Percentiles rank a stretch among this genome's conserved stretches.
These are phyloP conservation scores for Leptodontidium sp. DNA, from an alignment of 2,329 filamentous ascomycete genomes.

Conservation along the genomic window DNA sequence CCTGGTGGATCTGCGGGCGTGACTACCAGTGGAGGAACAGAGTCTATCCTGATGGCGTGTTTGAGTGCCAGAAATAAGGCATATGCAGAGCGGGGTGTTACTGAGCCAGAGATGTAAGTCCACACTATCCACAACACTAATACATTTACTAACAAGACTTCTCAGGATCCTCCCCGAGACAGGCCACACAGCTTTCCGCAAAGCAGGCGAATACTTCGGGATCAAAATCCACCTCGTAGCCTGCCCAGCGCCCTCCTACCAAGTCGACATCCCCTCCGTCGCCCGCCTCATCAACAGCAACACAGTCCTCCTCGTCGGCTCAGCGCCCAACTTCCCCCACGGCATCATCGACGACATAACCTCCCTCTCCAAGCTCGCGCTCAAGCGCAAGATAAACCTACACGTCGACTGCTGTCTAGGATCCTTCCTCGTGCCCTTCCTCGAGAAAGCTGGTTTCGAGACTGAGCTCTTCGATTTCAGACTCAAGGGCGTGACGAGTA, in stretches of 20 bases:
- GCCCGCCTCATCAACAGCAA: conserved; percentile 91
- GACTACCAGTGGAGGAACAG: conserved; percentile 91
- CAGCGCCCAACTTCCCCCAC: conserved; percentile 96
- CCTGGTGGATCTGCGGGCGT: conserved; percentile 87
- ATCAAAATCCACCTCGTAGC: conserved; percentile 92
- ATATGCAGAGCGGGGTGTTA: conserved; percentile 83
- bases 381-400: conserved; percentile 81
- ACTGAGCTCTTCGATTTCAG: conserved; percentile 91
- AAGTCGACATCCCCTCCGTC: conserved; percentile 81
- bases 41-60: conserved; percentile 96
- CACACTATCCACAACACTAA: conserved; percentile 21
- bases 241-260: conserved; percentile 85
- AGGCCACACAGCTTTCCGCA: conserved; percentile 94
- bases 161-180: conserved; percentile 90
- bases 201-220: conserved; percentile 94
- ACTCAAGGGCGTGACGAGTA: conserved; percentile 91
- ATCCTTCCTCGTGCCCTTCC: conserved; percentile 91
- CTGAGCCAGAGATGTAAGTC: conserved; percentile 89
- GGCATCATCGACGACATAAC: conserved; percentile 97
- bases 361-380: conserved; percentile 81
- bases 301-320: conserved; percentile 91
- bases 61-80: conserved; percentile 90
- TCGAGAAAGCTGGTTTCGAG: conserved; percentile 93
- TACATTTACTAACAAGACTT: conserved; percentile 29
- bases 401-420: conserved; percentile 98